Evolutionary conservation across 805 yeast species (phyloP).

Genomic region (Teunomyces kruisii): DNA sequence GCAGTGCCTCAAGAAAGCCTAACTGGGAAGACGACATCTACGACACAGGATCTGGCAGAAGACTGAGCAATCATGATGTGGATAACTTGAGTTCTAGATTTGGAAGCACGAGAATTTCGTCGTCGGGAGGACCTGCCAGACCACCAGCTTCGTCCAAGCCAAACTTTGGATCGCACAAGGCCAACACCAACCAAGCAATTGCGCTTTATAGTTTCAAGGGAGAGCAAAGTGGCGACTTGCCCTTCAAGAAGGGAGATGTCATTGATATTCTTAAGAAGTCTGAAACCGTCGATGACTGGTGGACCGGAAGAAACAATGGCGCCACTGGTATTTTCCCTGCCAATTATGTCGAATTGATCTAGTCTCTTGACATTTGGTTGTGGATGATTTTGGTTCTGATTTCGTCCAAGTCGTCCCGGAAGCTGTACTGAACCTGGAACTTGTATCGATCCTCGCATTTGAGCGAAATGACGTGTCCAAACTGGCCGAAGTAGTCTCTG

Average conservation of each 20-base stretch:
- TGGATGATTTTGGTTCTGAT: background rate
- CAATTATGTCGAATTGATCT: conserved; percentile 83
- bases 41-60: conserved; percentile 46
- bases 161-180: conserved; percentile 35
- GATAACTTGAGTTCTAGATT: conserved; percentile 35
- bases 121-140: conserved; percentile 31
- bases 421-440: background rate
- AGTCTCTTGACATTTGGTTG: conserved; percentile 1
- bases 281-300: conserved; percentile 94
- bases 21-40: conserved; percentile 89
- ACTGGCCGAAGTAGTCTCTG: background rate
- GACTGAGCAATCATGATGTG: conserved; percentile 33
- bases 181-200: conserved; percentile 72
- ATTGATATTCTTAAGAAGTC: conserved; percentile 83
- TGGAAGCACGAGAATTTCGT: conserved; percentile 29
- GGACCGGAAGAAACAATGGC: conserved; percentile 91
- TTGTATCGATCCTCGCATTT: background rate
- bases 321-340: conserved; percentile 95
- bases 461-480: conserved; percentile 1
- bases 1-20: conserved; percentile 31
- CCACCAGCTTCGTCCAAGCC: conserved; percentile 42
- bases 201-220: conserved; percentile 89
- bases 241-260: conserved; percentile 92
- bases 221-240: conserved; percentile 88
- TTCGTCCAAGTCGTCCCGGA: background rate